A percentile compares a stretch with the other conserved stretches of the same genome.
Evolutionary conservation across 495 filamentous ascomycete genomes (phyloP).

Genomic region (Podospora pseudoanserina): DNA sequence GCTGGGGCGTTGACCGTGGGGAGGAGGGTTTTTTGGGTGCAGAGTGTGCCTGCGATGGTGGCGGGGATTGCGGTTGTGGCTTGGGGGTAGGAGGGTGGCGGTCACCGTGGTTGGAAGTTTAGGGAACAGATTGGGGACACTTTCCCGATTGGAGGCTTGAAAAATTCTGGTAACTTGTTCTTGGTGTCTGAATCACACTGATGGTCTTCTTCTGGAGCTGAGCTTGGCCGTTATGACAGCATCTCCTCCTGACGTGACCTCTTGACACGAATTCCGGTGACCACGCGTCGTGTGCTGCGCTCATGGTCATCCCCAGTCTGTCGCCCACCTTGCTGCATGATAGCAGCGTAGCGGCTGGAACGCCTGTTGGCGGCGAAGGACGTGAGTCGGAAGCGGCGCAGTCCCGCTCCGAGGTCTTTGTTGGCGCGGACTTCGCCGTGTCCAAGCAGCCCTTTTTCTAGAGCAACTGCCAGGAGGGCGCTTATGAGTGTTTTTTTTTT

Average conservation of each 20-base stretch:
- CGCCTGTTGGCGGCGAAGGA: not conserved
- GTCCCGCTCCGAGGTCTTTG: not conserved
- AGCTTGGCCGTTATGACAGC: too few relatives aligned
- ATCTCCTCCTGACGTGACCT: too few relatives aligned
- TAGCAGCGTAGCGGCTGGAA: not conserved
- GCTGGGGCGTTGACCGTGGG: constrained; percentile 30
- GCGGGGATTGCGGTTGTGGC: not conserved
- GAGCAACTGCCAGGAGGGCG: not conserved
- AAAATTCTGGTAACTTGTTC: too few relatives aligned
- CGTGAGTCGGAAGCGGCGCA: not conserved
- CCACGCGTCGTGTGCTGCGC: too few relatives aligned
- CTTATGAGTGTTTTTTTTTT: not conserved
- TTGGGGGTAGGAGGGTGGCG: not conserved
- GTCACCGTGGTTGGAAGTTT: not conserved
- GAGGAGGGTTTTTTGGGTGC: constrained; percentile 29
- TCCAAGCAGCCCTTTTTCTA: not conserved
- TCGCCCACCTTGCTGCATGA: not conserved
- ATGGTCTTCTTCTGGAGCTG: too few relatives aligned
- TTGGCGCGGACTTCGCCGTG: not conserved
- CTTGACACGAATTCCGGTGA: too few relatives aligned
- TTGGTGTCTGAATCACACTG: too few relatives aligned
- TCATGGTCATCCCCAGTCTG: not conserved
- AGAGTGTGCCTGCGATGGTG: constrained; percentile 26
- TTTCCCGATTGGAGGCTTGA: too few relatives aligned
- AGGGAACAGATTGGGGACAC: too few relatives aligned